Percentiles rank a stretch among this genome's conserved stretches.
Evolutionary conservation across 345 rosid species (phyloP).

Genomic region (Salix purpurea): DNA sequence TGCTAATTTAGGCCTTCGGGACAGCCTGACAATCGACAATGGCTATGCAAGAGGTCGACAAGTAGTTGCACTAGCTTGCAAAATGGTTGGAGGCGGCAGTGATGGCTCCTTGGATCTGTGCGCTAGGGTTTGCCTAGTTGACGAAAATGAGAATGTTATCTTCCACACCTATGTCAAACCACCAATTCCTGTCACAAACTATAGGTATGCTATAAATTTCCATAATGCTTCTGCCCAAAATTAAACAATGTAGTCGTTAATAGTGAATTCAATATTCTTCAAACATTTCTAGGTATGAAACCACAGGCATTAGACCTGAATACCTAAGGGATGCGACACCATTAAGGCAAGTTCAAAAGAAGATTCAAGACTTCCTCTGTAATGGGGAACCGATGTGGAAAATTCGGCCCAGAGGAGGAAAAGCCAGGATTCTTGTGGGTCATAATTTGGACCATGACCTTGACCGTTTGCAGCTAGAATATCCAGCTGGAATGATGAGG

Average conservation of each 20-base stretch:
- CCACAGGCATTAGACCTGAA: slow-evolving; percentile 76
- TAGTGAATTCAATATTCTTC: background rate
- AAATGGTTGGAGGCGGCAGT: slow-evolving; percentile 93
- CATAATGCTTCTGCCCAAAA: too few species aligned
- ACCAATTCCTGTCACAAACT: slow-evolving; percentile 61
- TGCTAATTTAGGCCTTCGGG: slow-evolving; percentile 63
- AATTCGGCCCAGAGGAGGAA: slow-evolving; percentile 69
- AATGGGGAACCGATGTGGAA: slow-evolving; percentile 93
- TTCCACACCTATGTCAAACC: slow-evolving; percentile 84
- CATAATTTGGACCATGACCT: slow-evolving; percentile 84
- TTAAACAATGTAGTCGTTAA: too few species aligned
- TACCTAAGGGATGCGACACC: slow-evolving; percentile 70
- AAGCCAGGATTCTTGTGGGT: slow-evolving; percentile 87
- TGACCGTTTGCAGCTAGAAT: slow-evolving; percentile 68
- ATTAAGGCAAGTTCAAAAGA: slow-evolving; percentile 58
- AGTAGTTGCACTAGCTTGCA: slow-evolving; percentile 76
- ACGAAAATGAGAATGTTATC: slow-evolving; percentile 65
- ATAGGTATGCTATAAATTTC: slow-evolving; percentile 37
- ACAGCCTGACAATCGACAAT: slow-evolving; percentile 44
- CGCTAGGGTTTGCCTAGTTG: slow-evolving; percentile 73
- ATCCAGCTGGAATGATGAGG: slow-evolving; percentile 79
- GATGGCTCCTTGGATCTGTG: slow-evolving; percentile 81
- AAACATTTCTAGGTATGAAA: slow-evolving; percentile 52
- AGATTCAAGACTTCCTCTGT: slow-evolving; percentile 79
- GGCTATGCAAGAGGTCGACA: slow-evolving; percentile 42